Evolutionary conservation across 768 basidiomycete species (phyloP).

Genomic region (Paxillus ammoniavirescens): DNA sequence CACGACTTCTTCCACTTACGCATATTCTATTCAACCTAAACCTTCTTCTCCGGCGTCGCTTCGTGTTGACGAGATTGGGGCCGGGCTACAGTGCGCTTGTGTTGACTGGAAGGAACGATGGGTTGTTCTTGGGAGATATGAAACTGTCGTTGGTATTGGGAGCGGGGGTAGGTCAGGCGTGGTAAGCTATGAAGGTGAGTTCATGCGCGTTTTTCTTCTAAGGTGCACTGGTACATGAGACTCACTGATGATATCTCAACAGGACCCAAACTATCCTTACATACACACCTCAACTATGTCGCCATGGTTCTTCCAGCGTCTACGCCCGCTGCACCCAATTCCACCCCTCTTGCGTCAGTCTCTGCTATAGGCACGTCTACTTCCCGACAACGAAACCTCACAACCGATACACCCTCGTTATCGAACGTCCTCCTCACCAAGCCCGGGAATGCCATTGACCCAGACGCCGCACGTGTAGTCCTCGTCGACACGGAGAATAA

Average conservation of each 20-base stretch:
- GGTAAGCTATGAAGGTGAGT: constrained; percentile 87
- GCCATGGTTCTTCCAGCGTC: constrained; percentile 89
- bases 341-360: constrained; percentile 39
- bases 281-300: constrained; percentile 79
- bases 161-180: constrained; percentile 80
- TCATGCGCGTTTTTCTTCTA: not conserved
- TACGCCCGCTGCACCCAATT: constrained; percentile 48
- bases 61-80: constrained; percentile 85
- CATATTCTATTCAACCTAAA: constrained; percentile 71
- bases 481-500: constrained; percentile 93
- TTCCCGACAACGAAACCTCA: constrained; percentile 23
- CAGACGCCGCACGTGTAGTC: constrained; percentile 75
- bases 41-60: constrained; percentile 63
- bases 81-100: constrained; percentile 77
- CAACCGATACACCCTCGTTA: constrained; percentile 11
- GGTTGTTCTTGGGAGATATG: constrained; percentile 85
- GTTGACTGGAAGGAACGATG: constrained; percentile 73
- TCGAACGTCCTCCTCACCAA: constrained; percentile 3
- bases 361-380: constrained; percentile 58
- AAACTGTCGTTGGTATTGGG: constrained; percentile 86
- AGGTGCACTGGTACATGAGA: not conserved
- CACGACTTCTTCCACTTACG: constrained; percentile 81
- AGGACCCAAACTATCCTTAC: constrained; percentile 64
- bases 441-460: constrained; percentile 43
- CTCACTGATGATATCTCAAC: not conserved